Conservation (phyloP, 306 rosid genomes). For the Citrullus mucosospermus region DNA sequence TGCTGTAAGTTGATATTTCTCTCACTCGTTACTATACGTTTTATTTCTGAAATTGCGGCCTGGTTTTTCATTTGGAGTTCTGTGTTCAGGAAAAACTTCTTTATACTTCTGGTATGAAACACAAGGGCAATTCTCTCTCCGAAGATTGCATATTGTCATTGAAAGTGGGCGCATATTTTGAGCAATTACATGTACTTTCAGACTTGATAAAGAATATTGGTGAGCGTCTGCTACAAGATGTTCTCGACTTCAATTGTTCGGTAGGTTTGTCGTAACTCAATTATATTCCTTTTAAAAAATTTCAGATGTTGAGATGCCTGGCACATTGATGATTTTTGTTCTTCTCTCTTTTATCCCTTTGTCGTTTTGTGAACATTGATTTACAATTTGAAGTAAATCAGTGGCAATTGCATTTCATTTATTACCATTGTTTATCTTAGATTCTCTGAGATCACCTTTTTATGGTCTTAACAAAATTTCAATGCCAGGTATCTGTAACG, state of each 20-base stretch:
- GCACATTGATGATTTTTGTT: background rate
- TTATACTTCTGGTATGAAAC: slow-evolving; percentile 20
- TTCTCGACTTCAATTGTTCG: slow-evolving; percentile 44
- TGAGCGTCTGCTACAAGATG: slow-evolving; percentile 46
- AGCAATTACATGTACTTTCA: slow-evolving; percentile 32
- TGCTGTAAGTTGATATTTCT: slow-evolving; percentile 44
- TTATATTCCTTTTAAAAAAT: background rate
- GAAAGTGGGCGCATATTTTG: slow-evolving; percentile 30
- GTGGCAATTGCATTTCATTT: background rate
- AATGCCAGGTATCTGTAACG: slow-evolving; percentile 55
- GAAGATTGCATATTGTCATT: slow-evolving; percentile 3
- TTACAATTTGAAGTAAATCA: background rate
- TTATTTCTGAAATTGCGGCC: background rate
- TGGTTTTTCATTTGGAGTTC: slow-evolving; percentile 4
- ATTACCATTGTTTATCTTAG: background rate
- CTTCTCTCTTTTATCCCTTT: background rate
- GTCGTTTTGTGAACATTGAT: background rate
- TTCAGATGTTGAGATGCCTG: background rate
- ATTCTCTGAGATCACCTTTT: background rate
- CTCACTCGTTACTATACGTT: background rate
- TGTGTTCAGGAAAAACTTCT: slow-evolving; percentile 46
- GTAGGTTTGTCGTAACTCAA: background rate
- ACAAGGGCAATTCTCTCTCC: background rate
- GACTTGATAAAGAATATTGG: slow-evolving; percentile 40
- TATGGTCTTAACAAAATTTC: background rate